A percentile compares a stretch with the other conserved stretches of the same genome.
Conservation (phyloP, 331 rosid genomes). For the Malus hybrid region DNA sequence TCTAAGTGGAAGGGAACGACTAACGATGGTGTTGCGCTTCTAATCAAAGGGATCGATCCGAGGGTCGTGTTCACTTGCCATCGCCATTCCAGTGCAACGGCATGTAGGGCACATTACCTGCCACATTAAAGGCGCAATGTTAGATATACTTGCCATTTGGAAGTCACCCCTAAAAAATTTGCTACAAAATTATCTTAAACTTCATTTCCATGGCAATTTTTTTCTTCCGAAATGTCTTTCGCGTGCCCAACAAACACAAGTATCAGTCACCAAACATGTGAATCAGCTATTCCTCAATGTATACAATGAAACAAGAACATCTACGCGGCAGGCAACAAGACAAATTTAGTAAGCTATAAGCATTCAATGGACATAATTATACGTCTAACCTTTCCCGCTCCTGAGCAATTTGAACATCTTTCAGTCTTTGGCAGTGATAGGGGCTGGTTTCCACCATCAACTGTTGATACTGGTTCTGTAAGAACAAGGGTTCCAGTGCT, state of each 20-base stretch:
- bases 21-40: neutral
- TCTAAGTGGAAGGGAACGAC: neutral
- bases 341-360: neutral
- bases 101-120: conserved; percentile 99
- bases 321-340: neutral
- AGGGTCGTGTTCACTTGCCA: conserved; percentile 99
- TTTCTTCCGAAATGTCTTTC: too few relatives aligned
- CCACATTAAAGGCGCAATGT: conserved; percentile 5
- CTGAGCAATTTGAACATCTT: conserved; percentile 94
- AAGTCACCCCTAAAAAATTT: neutral
- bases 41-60: conserved; percentile 93
- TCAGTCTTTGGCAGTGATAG: conserved; percentile 11
- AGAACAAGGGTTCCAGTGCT: too few relatives aligned
- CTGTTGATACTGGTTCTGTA: too few relatives aligned
- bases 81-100: conserved; percentile 97
- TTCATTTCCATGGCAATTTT: neutral
- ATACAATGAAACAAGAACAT: neutral
- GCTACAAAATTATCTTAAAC: neutral
- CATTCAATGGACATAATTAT: neutral
- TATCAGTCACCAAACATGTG: neutral
- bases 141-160: neutral
- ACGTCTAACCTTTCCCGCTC: conserved; percentile 84
- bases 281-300: neutral
- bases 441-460: too few relatives aligned
- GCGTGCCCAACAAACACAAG: too few relatives aligned